Base-by-base conservation (phyloP, 2,329 filamentous ascomycete species). In the Colletotrichum gloeosporioides region DNA sequence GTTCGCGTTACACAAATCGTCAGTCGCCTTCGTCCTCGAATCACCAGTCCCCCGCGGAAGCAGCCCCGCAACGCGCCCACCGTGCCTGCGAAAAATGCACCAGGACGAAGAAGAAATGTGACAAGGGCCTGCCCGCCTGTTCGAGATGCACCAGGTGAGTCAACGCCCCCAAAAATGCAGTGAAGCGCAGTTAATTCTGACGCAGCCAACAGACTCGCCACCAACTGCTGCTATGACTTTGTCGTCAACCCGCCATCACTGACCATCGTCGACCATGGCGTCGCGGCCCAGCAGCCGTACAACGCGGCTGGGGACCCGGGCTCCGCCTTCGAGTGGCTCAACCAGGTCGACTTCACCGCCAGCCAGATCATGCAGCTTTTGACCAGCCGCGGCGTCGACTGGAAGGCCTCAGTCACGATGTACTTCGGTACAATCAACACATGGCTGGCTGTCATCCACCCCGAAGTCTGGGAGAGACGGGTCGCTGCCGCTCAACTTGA, bases 341-440 rank as follows among this genome's bases (percentile, higher is more conserved):
- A 83, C 64, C 80, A 81, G 68, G 77, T 79, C 55, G 84, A 85
- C 67, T 79, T 88, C 66, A 80, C 84, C 16, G 82, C 82, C 61
- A 77, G 82, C 10, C 82, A 85, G 77, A 85, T 88, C 77, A 82
- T 88, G 78, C 82, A 83, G 34, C 81, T 87, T 22, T 79, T 87
- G 22, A 79, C 80, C 18, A 80, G 80, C 8, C 82, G 83, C 72
- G 81, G 82, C 31, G 74, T 84, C 22, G 80, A 83, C 74, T 88
- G 86, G 84, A 84, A 81, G 34, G 82, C 85, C 22, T 82, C 84
- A 34, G 80, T 84, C 32, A 80, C 83, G 5, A 80, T 82, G 53
- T 88, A 86, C 78, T 87, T 87, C 80, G 78, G 81, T 36, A 86
- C 82, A 66, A 82, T 87, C 73, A 86, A 88, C 73, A 81, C 84